A percentile compares a stretch with the other conserved stretches of the same genome.
These are phyloP conservation scores for Serendipita sp. DNA, from an alignment of 1,284 basidiomycete genomes.

Conservation along the genomic window DNA sequence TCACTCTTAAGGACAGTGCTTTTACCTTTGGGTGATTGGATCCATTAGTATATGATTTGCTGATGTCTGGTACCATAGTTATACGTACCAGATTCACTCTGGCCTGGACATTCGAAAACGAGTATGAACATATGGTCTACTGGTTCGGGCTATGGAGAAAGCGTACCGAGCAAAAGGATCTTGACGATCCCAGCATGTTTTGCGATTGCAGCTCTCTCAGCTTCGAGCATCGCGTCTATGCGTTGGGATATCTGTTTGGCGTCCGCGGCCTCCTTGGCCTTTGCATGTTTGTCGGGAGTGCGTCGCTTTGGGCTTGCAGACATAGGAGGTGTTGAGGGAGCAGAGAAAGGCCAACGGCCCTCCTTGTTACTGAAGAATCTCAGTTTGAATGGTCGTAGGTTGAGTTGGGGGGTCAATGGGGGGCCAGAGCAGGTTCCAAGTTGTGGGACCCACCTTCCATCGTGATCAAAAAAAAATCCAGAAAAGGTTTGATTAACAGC, in stretches of 20 bases:
- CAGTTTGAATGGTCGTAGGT: background rate
- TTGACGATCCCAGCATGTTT: background rate
- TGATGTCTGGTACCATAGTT: background rate
- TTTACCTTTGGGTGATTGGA: slow-evolving; percentile 29
- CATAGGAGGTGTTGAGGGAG: background rate
- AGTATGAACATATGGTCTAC: background rate
- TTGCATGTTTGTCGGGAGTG: background rate
- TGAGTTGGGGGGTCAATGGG: background rate
- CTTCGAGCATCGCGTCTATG: slow-evolving; percentile 2
- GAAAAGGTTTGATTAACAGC: background rate
- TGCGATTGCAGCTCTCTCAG: background rate
- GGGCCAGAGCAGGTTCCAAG: background rate
- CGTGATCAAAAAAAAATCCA: background rate
- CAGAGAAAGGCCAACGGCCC: background rate
- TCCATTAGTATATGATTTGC: background rate
- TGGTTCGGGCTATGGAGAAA: background rate
- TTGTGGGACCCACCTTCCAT: background rate
- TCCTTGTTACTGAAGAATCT: background rate
- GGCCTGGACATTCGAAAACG: background rate
- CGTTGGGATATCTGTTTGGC: background rate
- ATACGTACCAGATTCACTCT: slow-evolving; percentile 3
- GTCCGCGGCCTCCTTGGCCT: background rate
- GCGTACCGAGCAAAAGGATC: background rate
- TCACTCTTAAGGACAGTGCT: slow-evolving; percentile 53
- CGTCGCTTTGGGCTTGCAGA: background rate